Evolutionary conservation across 2,329 filamentous ascomycete genomes (phyloP), one percentile per base, ranked within the genome.

Genomic region (Penicillium concentricum): DNA sequence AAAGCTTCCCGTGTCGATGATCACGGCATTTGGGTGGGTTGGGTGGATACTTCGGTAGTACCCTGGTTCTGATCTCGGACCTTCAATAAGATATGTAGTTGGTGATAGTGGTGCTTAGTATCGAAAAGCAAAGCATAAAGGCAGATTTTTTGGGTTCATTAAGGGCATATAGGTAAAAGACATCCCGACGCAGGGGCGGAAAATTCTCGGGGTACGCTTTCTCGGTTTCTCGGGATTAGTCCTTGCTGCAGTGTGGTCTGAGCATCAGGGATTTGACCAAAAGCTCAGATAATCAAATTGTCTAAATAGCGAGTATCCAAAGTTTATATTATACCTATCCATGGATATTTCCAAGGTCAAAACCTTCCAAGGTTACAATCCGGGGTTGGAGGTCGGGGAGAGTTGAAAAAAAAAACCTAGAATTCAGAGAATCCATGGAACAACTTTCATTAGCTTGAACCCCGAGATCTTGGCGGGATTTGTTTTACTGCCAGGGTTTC

Each of bases 241-340:
- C 69, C 70, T 71, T 72, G 63, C 69, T 43, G 64, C 58, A 44
- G 32, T 45, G 42, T 55, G 56, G 62, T 65, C 66, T 56, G 69
- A 68, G 68, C 63, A 61, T 57, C 50, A 61, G 56, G 58, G 52
- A 58, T 53, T 32, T 45, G 20, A 34, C 30, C 24, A 48, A 10
- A 46, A 34, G 54, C 13, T 20, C 48, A 30, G 34, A 32, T 18
- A 16, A 37, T 26, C 22, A 2, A 13, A 1, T 32, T 32, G 8
- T 30, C 13, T 20, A 22, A 13, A 45, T 20, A 32, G 30, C 13
- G 22, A 16, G 5, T 5, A 24, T 26, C 13, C n/a, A 45, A 45
- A 45, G 28, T 32, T 2, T 34, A 46, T 22, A 22, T 45, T 15
- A 13, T 34, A 34, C 4, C 9, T 30, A 30, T 30, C 6, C 12